Percentiles rank a stretch among this genome's conserved stretches.
phyloP scores from a whole-genome alignment of 108 stramenopile species.

The Fragilaria crotonensis region DNA sequence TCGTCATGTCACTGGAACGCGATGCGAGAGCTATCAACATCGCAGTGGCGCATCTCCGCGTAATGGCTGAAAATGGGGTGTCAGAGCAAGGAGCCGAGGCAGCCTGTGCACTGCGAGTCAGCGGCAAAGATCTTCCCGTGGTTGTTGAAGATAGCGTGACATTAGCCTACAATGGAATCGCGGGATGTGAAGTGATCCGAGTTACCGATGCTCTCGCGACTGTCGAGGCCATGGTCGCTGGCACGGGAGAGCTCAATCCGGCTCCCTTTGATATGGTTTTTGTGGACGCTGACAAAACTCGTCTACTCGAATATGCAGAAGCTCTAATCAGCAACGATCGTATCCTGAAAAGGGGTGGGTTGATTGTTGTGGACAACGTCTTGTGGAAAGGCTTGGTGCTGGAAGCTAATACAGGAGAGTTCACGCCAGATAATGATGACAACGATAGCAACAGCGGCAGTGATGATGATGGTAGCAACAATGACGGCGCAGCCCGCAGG shows the following conservation, averaged over 20 bases:
- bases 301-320: constrained; percentile 77
- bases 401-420: constrained; percentile 35
- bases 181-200: constrained; percentile 49
- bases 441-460: constrained; percentile 11
- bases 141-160: constrained; percentile 23
- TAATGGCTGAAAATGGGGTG: constrained; percentile 45
- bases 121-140: constrained; percentile 8
- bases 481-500: constrained; percentile 28
- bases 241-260: constrained; percentile 9
- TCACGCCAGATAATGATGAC: constrained; percentile 10
- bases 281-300: constrained; percentile 89
- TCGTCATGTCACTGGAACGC: constrained; percentile 74
- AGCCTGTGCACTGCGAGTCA: constrained; percentile 23
- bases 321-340: constrained; percentile 45
- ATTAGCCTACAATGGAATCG: constrained; percentile 29
- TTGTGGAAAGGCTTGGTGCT: constrained; percentile 88
- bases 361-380: constrained; percentile 88
- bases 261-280: constrained; percentile 84
- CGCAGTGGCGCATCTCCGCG: constrained; percentile 58
- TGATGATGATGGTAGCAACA: constrained; percentile 12
- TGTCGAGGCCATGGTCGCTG: constrained; percentile 62
- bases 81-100: constrained; percentile 49
- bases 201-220: constrained; percentile 75
- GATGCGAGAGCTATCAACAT: constrained; percentile 65
- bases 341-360: constrained; percentile 65